Conservation (phyloP, 2,329 filamentous ascomycete species). For the Drechmeria coniospora region DNA sequence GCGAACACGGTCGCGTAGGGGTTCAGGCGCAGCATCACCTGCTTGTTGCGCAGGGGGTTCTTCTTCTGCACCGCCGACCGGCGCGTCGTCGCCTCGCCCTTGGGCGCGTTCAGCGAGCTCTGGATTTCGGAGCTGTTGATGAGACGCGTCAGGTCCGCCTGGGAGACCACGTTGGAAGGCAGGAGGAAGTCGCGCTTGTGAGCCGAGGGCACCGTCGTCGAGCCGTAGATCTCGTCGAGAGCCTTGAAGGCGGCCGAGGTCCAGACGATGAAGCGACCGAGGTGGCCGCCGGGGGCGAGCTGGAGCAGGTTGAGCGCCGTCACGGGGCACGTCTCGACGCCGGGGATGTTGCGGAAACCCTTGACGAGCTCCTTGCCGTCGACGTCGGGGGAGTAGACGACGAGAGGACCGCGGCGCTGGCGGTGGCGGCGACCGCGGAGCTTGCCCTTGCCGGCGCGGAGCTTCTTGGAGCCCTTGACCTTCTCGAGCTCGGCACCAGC, state of each 20-base stretch:
- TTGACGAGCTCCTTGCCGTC: slow-evolving; percentile 89
- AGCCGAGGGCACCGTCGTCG: slow-evolving; percentile 72
- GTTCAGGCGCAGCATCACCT: slow-evolving; percentile 96
- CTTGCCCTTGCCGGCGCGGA: slow-evolving; percentile 98
- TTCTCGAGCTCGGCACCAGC: slow-evolving; percentile 84
- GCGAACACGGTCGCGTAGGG: slow-evolving; percentile 86
- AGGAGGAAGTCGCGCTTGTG: slow-evolving; percentile 99
- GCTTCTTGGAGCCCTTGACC: slow-evolving; percentile 92
- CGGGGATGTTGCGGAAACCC: slow-evolving; percentile 97
- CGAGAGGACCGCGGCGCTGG: slow-evolving; percentile 92
- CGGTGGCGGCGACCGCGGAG: slow-evolving; percentile 89
- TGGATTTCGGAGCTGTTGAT: slow-evolving; percentile 99
- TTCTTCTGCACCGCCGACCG: slow-evolving; percentile 92
- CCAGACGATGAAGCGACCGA: slow-evolving; percentile 98
- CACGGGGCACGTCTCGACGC: slow-evolving; percentile 92
- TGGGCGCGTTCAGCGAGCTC: slow-evolving; percentile 82
- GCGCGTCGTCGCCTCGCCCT: slow-evolving; percentile 82
- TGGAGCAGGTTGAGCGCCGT: slow-evolving; percentile 96
- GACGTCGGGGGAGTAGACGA: slow-evolving; percentile 91
- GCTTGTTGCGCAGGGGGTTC: slow-evolving; percentile 98
- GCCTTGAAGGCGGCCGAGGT: slow-evolving; percentile 93
- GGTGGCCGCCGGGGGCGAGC: slow-evolving; percentile 95
- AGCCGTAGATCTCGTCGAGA: slow-evolving; percentile 93
- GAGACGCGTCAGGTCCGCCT: slow-evolving; percentile 89
- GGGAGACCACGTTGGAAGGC: slow-evolving; percentile 78